Percentiles rank a stretch among this genome's conserved stretches.
phyloP scores from a whole-genome alignment of 495 filamentous ascomycete genomes.

The Amphirosellinia nigrospora region DNA sequence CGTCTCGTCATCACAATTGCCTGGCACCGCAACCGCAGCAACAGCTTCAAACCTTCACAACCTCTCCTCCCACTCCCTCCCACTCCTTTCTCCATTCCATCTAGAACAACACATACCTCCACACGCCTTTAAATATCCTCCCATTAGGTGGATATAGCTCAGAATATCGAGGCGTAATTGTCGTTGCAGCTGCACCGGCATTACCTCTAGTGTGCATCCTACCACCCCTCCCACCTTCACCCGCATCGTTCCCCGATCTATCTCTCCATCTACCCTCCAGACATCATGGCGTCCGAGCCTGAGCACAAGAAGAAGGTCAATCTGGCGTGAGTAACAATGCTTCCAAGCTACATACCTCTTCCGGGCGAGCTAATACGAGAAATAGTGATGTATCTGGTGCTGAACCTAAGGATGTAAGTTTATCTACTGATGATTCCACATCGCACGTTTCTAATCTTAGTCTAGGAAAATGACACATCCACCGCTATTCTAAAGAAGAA shows the following conservation, averaged over 20 bases:
- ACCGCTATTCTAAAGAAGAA: conserved; percentile 99
- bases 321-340: conserved; percentile 69
- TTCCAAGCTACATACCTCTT: neutral
- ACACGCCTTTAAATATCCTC: neutral
- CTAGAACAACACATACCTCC: neutral
- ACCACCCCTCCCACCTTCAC: neutral
- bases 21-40: conserved; percentile 30
- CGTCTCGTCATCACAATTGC: conserved; percentile 41
- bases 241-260: conserved; percentile 11
- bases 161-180: neutral
- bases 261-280: conserved; percentile 27
- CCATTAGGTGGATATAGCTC: conserved; percentile 10
- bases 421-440: conserved; percentile 25
- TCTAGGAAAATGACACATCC: conserved; percentile 86
- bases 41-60: conserved; percentile 27
- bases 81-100: conserved; percentile 20
- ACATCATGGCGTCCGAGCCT: conserved; percentile 56
- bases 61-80: conserved; percentile 11
- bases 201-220: neutral
- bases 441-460: conserved; percentile 15
- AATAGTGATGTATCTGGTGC: conserved; percentile 86
- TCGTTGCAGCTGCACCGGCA: conserved; percentile 9
- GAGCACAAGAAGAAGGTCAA: conserved; percentile 95
- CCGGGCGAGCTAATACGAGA: conserved; percentile 39
- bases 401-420: conserved; percentile 80